Evolutionary conservation across 1,139 yeast species (phyloP), one percentile per base, ranked within the genome.

Genomic region (Suhomyces coccinellae): DNA sequence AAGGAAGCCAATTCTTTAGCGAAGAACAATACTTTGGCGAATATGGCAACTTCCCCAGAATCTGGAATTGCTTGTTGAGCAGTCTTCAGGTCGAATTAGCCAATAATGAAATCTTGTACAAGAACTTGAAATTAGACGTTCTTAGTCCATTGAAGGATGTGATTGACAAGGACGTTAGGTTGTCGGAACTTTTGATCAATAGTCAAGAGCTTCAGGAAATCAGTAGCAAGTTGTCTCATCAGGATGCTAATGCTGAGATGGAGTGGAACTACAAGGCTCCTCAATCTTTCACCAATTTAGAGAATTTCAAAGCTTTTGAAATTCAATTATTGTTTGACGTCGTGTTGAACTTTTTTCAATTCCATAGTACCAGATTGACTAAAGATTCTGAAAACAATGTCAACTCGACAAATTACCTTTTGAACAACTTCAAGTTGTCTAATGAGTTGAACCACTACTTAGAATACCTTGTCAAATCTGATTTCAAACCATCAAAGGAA

Each of bases 191-290:
- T 43, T 49, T 70, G 46, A 62, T 72, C 46, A 72, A 73, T 53
- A 64, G 73, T 22, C 73, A 67, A 47, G 79, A 74, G 54, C 62
- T 73, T 46, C 59, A 59, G 38, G 78, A 73, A 48, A 60, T 73
- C 44, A 62, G 68, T 35, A 45, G 47, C 24, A 55, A 57, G 36
- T 48, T 70, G 47, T 26, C 50, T 17, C 44, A 48, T 11, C 47
- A 52, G 15, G 50, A 51, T 16, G 45, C 52, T 39, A 60, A 67
- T 51, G 70, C 75, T 29, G 78, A 73, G 48, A 66, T 71, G 45
- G 67, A 68, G 52, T 90, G 97, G 96, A 85, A 82, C 52, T 72
- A 79, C 47, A 83, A 84, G 61, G 93, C 95, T 0, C 95, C 96
- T 1, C 82, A 76, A 51, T 79, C 85, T 33, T 85, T 88, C 59